Evolutionary conservation across 495 filamentous ascomycete genomes (phyloP), one percentile per base, ranked within the genome.

Genomic region (Aspergillus bridgeri): DNA sequence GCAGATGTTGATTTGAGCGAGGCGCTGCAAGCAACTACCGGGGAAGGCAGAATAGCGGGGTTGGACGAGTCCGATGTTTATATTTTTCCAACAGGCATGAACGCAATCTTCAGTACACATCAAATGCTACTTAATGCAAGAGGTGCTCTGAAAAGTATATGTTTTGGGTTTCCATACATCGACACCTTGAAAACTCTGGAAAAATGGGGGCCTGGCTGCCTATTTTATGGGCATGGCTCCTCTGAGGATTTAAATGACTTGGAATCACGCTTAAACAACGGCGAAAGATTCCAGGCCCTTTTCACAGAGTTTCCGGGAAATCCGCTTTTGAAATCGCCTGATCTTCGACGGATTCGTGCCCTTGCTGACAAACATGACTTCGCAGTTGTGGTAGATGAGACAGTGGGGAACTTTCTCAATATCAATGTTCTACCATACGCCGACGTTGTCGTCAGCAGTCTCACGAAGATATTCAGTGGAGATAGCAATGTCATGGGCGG

Each of bases 401-500:
- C 94, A 3, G 88, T 98, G 51, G 92, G 94, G 61, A 98, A 93
- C 54, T 96, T 97, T 61, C 81, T 96, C 55, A 98, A 98, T 63
- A 87, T 98, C 57, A 88, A 97, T 67, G 89, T 98, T 3, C 81
- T 98, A 3, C 90, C 85, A 1, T 87, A 87, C 66, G 90, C 90
- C 48, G 94, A 98, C 72, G 81, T 97, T 15, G 90, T 96, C 18
- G 93, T 93, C 51, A 94, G 88, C 77, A 96, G 90, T 63, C 79
- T 98, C 53, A 97, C 94, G 4, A 98, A 98, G 72, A 87, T 97
- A 49, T 98, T 98, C 73, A 95, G 90, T 55, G 94, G 94, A 25
- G 93, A 96, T 70, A 91, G 90, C 70, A 98, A 98, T 72, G 94
- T 98, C 52, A 97, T 98, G 94, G 94, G 92, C 60, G 94, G 94